Percentiles rank a stretch among this genome's conserved stretches.
Conservation (phyloP, 495 filamentous ascomycete genomes). For the Aspergillus olivimuriae region DNA sequence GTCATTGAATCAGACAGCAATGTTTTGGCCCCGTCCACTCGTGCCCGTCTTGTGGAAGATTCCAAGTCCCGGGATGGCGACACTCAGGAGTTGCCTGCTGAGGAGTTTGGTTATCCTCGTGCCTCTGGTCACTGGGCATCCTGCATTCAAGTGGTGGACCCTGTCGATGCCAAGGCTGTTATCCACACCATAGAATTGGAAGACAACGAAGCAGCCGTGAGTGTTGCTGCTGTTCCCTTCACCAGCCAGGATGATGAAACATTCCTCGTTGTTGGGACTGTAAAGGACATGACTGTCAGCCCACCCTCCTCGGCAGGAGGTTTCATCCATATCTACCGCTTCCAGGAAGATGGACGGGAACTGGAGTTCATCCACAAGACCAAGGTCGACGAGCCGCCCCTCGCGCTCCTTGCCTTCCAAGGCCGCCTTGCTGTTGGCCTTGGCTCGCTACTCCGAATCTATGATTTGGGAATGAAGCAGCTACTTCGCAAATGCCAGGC, state of each 20-base stretch:
- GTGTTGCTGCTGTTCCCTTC: conserved; percentile 76
- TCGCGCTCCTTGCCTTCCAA: conserved; percentile 86
- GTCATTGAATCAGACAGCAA: conserved; percentile 92
- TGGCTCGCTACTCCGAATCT: conserved; percentile 74
- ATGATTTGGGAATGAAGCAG: conserved; percentile 85
- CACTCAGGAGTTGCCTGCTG: conserved; percentile 58
- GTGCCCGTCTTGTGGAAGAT: conserved; percentile 60
- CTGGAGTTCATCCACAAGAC: conserved; percentile 97
- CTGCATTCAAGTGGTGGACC: conserved; percentile 86
- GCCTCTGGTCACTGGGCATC: conserved; percentile 87
- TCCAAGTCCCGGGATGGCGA: conserved; percentile 63
- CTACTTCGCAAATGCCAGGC: conserved; percentile 87
- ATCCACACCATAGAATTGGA: conserved; percentile 72
- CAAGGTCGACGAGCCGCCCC: conserved; percentile 77
- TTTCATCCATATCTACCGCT: conserved; percentile 89
- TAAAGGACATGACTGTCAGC: conserved; percentile 75
- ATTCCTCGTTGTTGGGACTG: conserved; percentile 90
- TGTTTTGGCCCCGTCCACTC: conserved; percentile 69
- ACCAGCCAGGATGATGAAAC: conserved; percentile 80
- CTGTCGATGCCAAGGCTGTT: conserved; percentile 63
- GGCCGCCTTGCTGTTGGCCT: conserved; percentile 81
- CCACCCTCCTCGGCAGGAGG: conserved; percentile 70
- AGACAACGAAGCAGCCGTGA: conserved; percentile 88
- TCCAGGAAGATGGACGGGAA: conserved; percentile 75
- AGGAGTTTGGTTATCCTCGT: conserved; percentile 85